Percentiles rank a stretch among this genome's conserved stretches.
phyloP scores from a whole-genome alignment of 2,329 filamentous ascomycete genomes.

The Alternaria angustiovoidea region DNA sequence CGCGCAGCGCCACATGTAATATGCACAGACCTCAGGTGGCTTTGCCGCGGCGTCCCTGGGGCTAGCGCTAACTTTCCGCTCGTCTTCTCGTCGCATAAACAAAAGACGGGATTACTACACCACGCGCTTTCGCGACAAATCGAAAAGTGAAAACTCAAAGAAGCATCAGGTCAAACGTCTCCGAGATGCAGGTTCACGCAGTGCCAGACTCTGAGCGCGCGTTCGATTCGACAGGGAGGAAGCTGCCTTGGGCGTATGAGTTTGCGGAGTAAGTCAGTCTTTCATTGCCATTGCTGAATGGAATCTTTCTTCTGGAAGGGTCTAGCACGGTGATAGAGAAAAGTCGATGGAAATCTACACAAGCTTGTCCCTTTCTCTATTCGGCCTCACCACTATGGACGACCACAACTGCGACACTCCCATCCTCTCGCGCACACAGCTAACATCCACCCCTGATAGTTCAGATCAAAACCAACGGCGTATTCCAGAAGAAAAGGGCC shows the following conservation, averaged over 20 bases:
- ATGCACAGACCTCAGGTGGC: constrained; percentile 36
- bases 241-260: constrained; percentile 70
- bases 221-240: constrained; percentile 65
- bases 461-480: constrained; percentile 59
- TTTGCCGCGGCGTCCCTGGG: constrained; percentile 33
- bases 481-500: constrained; percentile 67
- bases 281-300: constrained; percentile 1
- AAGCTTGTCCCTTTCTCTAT: background rate
- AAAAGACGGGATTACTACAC: constrained; percentile 23
- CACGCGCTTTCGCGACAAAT: constrained; percentile 14
- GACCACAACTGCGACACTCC: constrained; percentile 2
- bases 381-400: background rate
- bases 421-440: constrained; percentile 8
- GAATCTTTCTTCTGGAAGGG: background rate
- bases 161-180: background rate
- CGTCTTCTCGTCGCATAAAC: constrained; percentile 38
- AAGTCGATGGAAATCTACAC: background rate
- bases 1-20: constrained; percentile 24
- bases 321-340: background rate
- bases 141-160: background rate
- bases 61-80: constrained; percentile 22
- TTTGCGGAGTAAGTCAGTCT: constrained; percentile 64
- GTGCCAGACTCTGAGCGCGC: constrained; percentile 70
- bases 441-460: constrained; percentile 32
- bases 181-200: constrained; percentile 70